Conservation (phyloP, 2,329 filamentous ascomycete genomes). For the Alternaria gaisen region DNA sequence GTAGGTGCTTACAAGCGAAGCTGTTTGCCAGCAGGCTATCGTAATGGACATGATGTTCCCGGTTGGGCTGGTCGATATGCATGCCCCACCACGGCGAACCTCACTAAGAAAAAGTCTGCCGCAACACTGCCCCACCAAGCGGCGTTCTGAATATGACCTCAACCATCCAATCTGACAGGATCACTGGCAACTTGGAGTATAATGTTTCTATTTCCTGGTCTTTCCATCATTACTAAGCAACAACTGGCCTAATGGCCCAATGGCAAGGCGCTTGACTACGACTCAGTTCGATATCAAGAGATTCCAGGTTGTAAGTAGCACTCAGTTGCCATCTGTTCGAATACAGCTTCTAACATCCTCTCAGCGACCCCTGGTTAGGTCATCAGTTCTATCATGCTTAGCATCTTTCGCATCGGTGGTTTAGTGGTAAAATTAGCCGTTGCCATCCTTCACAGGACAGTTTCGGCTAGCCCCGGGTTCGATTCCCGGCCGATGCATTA, state of each 20-base stretch:
- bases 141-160: rapidly evolving
- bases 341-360: not conserved
- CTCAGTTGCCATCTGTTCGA: not conserved
- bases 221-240: slow-evolving; percentile 16
- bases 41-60: not conserved
- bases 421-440: slow-evolving; percentile 46
- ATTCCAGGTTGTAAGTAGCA: slow-evolving; percentile 35
- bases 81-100: slow-evolving; percentile 3
- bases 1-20: not conserved
- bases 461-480: slow-evolving; percentile 43
- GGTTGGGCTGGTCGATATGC: not conserved
- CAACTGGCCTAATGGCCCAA: slow-evolving; percentile 57
- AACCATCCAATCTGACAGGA: too few species aligned
- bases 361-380: slow-evolving; percentile 20
- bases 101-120: not conserved
- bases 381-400: not conserved
- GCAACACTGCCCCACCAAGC: not conserved
- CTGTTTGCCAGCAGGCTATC: not conserved
- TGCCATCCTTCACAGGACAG: slow-evolving; percentile 27
- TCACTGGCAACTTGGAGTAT: rapidly evolving
- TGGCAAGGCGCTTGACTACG: slow-evolving; percentile 67
- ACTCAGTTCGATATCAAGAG: slow-evolving; percentile 43
- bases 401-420: slow-evolving; percentile 35
- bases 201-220: rapidly evolving
- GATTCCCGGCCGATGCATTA: slow-evolving; percentile 39